Percentiles rank a stretch among this genome's conserved stretches.
Evolutionary conservation across 2,329 filamentous ascomycete genomes (phyloP).

Genomic region (Calonectria honghensis): DNA sequence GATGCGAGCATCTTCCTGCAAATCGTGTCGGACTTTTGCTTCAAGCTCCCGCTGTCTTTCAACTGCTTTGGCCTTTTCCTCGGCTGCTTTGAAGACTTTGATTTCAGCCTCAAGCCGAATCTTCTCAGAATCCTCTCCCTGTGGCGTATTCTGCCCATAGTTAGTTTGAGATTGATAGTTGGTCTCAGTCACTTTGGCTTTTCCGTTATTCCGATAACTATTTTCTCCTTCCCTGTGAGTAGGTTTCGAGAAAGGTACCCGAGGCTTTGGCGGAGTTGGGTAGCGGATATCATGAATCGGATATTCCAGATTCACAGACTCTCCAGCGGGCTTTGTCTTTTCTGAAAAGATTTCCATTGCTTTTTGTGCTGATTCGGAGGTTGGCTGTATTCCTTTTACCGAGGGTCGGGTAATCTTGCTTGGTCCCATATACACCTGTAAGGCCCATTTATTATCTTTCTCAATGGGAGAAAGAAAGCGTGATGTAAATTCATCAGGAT

Average conservation of each 20-base stretch:
- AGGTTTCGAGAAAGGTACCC: not conserved
- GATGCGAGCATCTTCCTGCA: conserved; percentile 61
- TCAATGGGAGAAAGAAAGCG: not conserved
- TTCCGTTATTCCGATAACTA: too few species aligned
- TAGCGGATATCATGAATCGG: not conserved
- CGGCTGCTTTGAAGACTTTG: conserved; percentile 54
- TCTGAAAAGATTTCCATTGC: too few species aligned
- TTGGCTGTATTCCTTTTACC: not conserved
- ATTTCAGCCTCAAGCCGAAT: conserved; percentile 78
- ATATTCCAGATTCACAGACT: not conserved
- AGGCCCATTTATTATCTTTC: not conserved
- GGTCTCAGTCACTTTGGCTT: too few species aligned
- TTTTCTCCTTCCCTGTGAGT: too few species aligned
- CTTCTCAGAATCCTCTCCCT: conserved; percentile 72
- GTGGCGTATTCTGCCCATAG: too few species aligned
- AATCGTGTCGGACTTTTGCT: conserved; percentile 66
- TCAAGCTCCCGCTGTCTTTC: conserved; percentile 67
- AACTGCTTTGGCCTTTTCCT: conserved; percentile 60
- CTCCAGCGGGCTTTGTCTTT: not conserved
- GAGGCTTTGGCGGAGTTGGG: not conserved
- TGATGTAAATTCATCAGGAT: not conserved
- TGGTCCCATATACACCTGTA: not conserved
- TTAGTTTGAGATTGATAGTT: too few species aligned
- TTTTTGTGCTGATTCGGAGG: not conserved
- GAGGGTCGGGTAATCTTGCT: not conserved